These are phyloP conservation scores for Plasmopara viticola DNA, from an alignment of 352 stramenopile species.

Conservation along the genomic window DNA sequence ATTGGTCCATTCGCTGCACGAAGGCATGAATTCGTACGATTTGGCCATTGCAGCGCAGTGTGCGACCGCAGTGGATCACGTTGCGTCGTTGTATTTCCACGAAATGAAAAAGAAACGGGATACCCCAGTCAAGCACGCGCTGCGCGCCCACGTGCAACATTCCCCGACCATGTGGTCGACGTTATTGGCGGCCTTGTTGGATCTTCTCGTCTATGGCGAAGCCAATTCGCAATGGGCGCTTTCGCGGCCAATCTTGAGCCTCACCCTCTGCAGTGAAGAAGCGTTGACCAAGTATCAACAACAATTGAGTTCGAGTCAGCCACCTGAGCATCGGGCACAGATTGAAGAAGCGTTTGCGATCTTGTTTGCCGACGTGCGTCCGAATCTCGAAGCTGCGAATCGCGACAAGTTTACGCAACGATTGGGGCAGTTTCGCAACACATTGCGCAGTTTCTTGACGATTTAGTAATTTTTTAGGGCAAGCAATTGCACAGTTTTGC, in stretches of 20 bases:
- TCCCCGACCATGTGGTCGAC: conserved; percentile 91
- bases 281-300: conserved; percentile 93
- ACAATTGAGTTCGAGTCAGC: conserved; percentile 91
- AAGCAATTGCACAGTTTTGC: not conserved
- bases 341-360: conserved; percentile 96
- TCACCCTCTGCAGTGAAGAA: conserved; percentile 94
- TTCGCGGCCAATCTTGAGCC: conserved; percentile 95
- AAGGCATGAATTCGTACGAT: conserved; percentile 88
- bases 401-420: conserved; percentile 98
- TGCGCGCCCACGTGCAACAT: conserved; percentile 87
- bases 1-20: conserved; percentile 91
- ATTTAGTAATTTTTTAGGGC: conserved; percentile 52
- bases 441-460: conserved; percentile 92
- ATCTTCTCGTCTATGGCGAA: conserved; percentile 95
- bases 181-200: conserved; percentile 90
- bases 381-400: conserved; percentile 95
- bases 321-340: conserved; percentile 86
- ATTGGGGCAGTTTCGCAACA: conserved; percentile 94
- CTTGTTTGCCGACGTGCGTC: conserved; percentile 91
- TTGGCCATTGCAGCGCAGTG: conserved; percentile 91
- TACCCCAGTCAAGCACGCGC: conserved; percentile 88
- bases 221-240: conserved; percentile 97
- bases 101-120: conserved; percentile 96
- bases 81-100: conserved; percentile 91
- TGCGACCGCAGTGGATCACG: conserved; percentile 94